phyloP scores from a whole-genome alignment of 2,329 filamentous ascomycete species.

The Hymenoscyphus infarciens region DNA sequence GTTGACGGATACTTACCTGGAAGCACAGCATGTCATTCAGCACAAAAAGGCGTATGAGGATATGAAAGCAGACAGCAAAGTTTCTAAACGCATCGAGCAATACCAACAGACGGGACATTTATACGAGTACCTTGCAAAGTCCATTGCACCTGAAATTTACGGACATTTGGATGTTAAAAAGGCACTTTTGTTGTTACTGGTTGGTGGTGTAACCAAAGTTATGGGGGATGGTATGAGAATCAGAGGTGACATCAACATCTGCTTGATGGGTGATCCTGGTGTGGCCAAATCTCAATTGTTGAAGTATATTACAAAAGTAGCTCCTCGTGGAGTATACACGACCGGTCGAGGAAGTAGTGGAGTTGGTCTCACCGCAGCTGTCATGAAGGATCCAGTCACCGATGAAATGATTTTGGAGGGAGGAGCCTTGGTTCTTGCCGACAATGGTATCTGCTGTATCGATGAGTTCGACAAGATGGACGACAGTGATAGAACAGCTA shows the following conservation, averaged over 20 bases:
- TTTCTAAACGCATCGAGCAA: conserved; percentile 80
- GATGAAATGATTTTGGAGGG: conserved; percentile 78
- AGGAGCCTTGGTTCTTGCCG: conserved; percentile 73
- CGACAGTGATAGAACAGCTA: conserved; percentile 71
- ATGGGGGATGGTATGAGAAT: conserved; percentile 99
- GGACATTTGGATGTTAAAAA: conserved; percentile 98
- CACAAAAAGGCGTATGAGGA: conserved; percentile 98
- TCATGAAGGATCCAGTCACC: conserved; percentile 76
- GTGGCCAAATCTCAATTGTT: conserved; percentile 98
- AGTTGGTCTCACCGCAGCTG: conserved; percentile 76
- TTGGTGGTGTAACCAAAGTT: conserved; percentile 93
- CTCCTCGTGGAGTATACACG: conserved; percentile 80
- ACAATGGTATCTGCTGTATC: conserved; percentile 80
- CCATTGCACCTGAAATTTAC: conserved; percentile 95
- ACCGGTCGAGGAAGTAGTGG: conserved; percentile 79
- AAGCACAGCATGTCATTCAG: conserved; percentile 88
- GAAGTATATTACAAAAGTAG: conserved; percentile 98
- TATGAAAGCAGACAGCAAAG: conserved; percentile 75
- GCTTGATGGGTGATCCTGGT: conserved; percentile 98
- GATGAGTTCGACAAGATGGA: conserved; percentile 88
- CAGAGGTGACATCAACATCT: conserved; percentile 97
- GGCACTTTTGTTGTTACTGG: conserved; percentile 87
- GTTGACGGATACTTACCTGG: conserved; percentile 94
- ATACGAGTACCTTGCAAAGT: conserved; percentile 92
- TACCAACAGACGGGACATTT: conserved; percentile 83